Base-by-base conservation (phyloP, 1,139 yeast genomes). In the Pichia sp. region DNA sequence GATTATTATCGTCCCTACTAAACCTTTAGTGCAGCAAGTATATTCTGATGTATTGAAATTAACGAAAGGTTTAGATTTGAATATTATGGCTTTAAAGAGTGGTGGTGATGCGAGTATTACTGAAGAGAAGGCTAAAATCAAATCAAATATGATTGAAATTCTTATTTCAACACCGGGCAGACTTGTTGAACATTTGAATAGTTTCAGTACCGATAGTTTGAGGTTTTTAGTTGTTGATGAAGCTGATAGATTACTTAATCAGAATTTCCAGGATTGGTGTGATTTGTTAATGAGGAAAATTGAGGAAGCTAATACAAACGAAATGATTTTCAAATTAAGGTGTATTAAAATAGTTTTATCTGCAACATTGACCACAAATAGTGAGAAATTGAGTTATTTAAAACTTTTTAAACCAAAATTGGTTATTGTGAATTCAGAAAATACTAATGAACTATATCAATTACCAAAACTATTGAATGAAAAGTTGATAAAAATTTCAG, bases 251-350 rank as follows among this genome's bases (percentile, higher is more conserved):
- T 67, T 91, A 43, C 70, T 91, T 49, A 86, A 86, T 57, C 97
- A 91, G 59, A 77, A 85, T 24, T 91, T 86, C 62, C 97, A 91
- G 61, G 86, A 86, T 58, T 91, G 99, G 99, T 78, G 89, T 49
- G 72, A 73, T 39, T 69, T 78, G 1, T 64, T 91, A n/a, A 71
- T 82, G 43, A 51, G 64, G 3, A 69, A 71, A 25, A 59, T 81
- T 25, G 74, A 74, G 30, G 48, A 46, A 9, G 54, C 65, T 12
- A 24, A 32, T 4, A 62, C 62, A 36, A 56, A 60, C 19, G 41
- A 54, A 14, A 9, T 24, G 4, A 44, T 34, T 47, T 64, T 52
- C 58, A 60, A 28, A 58, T 52, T 49, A 64, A 64, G 63, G 52
- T 52, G 66, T 60, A 36, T 63, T 32, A 88, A 89, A 53, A 70